Conservation (phyloP, 495 filamentous ascomycete genomes). For the Xylaria cubensis region DNA sequence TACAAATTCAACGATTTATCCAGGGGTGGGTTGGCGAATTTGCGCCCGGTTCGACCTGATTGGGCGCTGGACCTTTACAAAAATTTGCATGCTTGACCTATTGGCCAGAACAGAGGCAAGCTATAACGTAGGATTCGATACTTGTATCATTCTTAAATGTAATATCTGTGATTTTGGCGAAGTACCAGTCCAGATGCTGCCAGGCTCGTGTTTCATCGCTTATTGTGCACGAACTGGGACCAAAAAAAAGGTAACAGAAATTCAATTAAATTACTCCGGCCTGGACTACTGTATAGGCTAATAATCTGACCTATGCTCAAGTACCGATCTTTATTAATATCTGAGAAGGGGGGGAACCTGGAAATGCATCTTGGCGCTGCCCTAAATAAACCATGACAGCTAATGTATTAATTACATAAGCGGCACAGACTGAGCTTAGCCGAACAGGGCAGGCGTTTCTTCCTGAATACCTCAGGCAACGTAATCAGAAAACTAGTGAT, state of each 20-base stretch:
- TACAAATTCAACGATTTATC: neutral
- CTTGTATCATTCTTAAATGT: neutral
- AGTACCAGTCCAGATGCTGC: neutral
- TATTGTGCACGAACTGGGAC: neutral
- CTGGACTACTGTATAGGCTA: conserved; percentile 2
- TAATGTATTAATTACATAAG: neutral
- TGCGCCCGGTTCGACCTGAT: neutral
- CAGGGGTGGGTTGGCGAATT: neutral
- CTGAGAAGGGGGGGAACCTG: conserved; percentile 1
- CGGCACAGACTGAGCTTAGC: neutral
- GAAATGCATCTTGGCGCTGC: neutral
- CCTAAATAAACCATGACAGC: neutral
- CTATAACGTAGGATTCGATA: neutral
- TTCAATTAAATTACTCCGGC: neutral
- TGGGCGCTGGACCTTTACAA: neutral
- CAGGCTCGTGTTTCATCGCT: neutral
- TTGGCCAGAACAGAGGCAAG: neutral
- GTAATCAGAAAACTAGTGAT: neutral
- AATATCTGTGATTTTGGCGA: neutral
- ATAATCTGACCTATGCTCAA: neutral
- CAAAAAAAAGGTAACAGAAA: neutral
- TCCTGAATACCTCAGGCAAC: neutral
- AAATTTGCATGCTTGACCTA: neutral
- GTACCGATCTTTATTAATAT: conserved; percentile 13
- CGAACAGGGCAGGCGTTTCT: neutral